Conservation (phyloP, 805 yeast species). For the Alloascoidea africana region DNA sequence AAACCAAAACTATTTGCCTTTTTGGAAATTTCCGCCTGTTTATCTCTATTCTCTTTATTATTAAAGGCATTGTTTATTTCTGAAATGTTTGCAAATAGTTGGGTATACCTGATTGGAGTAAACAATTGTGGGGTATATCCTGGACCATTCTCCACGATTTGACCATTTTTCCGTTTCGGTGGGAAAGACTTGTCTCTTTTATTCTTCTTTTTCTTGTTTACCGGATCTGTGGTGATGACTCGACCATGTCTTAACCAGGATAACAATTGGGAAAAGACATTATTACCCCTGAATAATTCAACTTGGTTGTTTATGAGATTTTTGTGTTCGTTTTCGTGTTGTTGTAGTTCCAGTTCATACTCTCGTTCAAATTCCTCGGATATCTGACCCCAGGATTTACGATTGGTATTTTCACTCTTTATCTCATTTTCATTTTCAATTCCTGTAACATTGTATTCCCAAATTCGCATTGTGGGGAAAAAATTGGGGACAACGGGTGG, state of each 20-base stretch:
- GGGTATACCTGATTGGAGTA: conserved; percentile 54
- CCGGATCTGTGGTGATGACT: conserved; percentile 6
- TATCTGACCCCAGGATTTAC: conserved; percentile 40
- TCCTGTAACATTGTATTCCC: conserved; percentile 66
- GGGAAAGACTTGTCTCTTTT: conserved; percentile 40
- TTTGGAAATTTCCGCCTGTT: too few species aligned
- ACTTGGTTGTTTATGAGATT: not conserved
- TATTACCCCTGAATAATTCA: too few species aligned
- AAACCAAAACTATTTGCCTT: conserved; percentile 21
- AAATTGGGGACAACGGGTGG: conserved; percentile 71
- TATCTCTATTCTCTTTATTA: too few species aligned
- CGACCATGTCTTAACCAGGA: conserved; percentile 7
- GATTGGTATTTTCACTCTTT: conserved; percentile 9
- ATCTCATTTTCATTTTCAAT: conserved; percentile 11
- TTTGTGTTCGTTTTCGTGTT: conserved; percentile 1
- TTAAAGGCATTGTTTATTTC: conserved; percentile 28
- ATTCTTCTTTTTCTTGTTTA: conserved; percentile 10
- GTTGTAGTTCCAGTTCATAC: conserved; percentile 17
- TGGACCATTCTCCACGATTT: conserved; percentile 54
- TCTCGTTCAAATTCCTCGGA: conserved; percentile 30
- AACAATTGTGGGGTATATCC: conserved; percentile 55
- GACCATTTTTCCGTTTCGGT: conserved; percentile 23
- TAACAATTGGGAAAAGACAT: too few species aligned
- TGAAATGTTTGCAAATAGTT: conserved; percentile 48
- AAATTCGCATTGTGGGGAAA: conserved; percentile 65